Base-by-base conservation (phyloP, 148 eudicot species). In the Camellia granthamiana region DNA sequence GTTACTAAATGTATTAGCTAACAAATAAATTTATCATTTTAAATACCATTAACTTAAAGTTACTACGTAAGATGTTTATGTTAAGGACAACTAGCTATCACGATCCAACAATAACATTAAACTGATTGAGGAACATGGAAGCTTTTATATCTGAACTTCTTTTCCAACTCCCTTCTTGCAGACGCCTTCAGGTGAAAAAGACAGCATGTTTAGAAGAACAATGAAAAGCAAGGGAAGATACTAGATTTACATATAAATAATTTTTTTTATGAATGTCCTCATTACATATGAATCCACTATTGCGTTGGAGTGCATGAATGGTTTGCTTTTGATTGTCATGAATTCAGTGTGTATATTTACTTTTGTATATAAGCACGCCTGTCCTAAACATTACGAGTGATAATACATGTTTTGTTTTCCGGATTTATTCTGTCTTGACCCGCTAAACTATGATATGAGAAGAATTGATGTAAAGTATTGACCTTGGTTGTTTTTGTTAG, bases 131-230 rank as follows among this genome's bases (percentile, higher is more conserved):
- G 13, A n/a, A 51, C 59, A 15, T 21, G 42, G 16, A 51, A 21
- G 23, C 3, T 21, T 18, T 6, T 49, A 4, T 7, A 2, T 5
- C 9, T 55, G 19, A n/a, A 80, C 14, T 74, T 56, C 30, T 58
- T 30, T 41, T 41, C 41, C 46, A 13, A 42, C 62, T 78, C 41
- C 74, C 80, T 67, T 78, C 21, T 54, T 56, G 65, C 80, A 68
- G 74, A 68, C 38, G 6, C 15, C 43, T 10, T 13, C 2, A 5
- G 43, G 56, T 11, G 47, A 18, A 55, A 78, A 68, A 21, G 14
- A 63, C 12, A 55, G 56, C 55, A 41, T 7, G 5, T 47, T 30
- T 67, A 6, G 11, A 69, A 44, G 46, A 1, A 19, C 13, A 54
- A 14, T 7, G 41, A 6, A 77, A 49, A 64, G 42, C 9, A 4